Evolutionary conservation across 2,329 filamentous ascomycete genomes (phyloP).

Genomic region (Microdochium paspali): DNA sequence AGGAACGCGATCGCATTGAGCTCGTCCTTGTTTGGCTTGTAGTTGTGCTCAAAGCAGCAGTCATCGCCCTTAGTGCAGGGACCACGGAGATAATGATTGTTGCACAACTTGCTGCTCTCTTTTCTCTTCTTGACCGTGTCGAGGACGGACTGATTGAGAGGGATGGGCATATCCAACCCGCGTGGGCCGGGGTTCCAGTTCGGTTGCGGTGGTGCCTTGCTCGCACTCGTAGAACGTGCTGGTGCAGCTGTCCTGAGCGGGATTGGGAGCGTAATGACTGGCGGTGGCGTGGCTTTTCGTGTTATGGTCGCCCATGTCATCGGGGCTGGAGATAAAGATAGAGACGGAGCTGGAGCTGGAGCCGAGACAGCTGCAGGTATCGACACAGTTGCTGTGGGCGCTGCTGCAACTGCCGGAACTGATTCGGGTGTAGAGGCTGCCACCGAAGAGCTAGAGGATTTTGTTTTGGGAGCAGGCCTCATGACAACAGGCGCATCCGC

Average conservation of each 20-base stretch:
- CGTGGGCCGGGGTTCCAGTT: constrained; percentile 44
- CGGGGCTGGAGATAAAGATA: constrained; percentile 10
- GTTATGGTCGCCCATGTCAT: constrained; percentile 32
- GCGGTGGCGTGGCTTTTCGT: constrained; percentile 30
- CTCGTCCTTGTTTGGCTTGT: constrained; percentile 43
- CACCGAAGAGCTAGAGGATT: background rate
- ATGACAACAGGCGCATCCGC: constrained; percentile 38
- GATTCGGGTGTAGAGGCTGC: background rate
- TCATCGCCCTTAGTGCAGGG: constrained; percentile 43
- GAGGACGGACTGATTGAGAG: constrained; percentile 32
- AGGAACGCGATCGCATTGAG: constrained; percentile 45
- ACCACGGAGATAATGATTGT: constrained; percentile 51
- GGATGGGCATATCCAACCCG: constrained; percentile 43
- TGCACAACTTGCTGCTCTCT: constrained; percentile 48
- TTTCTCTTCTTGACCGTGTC: constrained; percentile 48
- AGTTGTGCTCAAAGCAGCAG: constrained; percentile 48
- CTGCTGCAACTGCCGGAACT: background rate
- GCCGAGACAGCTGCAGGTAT: constrained; percentile 4
- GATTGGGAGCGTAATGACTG: constrained; percentile 31
- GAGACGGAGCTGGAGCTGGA: constrained; percentile 13
- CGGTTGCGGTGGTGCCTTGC: constrained; percentile 18
- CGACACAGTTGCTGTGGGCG: no score
- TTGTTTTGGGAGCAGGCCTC: constrained; percentile 8
- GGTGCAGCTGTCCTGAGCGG: constrained; percentile 18
- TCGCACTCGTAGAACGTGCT: constrained; percentile 6